These are phyloP conservation scores for Mantamonas sphyraenae DNA, from an alignment of 78 protist genomes.

Conservation along the genomic window DNA sequence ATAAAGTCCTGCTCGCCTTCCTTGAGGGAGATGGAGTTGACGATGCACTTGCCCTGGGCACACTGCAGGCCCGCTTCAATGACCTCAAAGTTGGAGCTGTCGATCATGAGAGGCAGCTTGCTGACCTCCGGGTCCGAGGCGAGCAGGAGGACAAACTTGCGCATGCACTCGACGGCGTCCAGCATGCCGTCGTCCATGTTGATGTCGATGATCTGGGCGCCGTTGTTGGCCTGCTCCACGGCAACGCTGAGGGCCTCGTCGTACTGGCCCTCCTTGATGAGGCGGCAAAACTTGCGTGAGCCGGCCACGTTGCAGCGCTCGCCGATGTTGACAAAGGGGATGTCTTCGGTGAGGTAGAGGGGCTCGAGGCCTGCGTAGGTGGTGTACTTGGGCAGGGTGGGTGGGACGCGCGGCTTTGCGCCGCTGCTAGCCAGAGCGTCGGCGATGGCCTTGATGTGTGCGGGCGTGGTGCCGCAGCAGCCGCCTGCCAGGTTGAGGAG, in stretches of 20 bases:
- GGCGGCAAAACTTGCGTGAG: constrained; percentile 76
- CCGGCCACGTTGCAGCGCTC: constrained; percentile 99
- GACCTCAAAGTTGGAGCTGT: constrained; percentile 90
- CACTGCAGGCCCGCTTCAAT: constrained; percentile 82
- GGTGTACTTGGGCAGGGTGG: background rate
- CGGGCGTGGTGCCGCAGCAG: constrained; percentile 96
- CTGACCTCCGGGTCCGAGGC: constrained; percentile 93
- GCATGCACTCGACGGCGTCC: constrained; percentile 83
- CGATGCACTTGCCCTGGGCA: constrained; percentile 94
- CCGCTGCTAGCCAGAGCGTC: constrained; percentile 7
- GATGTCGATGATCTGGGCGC: constrained; percentile 94
- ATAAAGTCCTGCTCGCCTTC: constrained; percentile 93
- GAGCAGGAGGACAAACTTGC: constrained; percentile 67
- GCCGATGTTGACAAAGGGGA: constrained; percentile 90
- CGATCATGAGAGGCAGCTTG: constrained; percentile 90
- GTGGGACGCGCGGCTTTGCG: background rate
- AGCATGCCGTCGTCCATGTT: constrained; percentile 97
- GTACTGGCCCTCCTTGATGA: constrained; percentile 70
- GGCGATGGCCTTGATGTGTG: constrained; percentile 82
- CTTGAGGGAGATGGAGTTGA: constrained; percentile 87
- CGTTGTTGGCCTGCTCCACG: constrained; percentile 80
- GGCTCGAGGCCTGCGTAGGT: constrained; percentile 73
- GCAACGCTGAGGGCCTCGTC: constrained; percentile 80
- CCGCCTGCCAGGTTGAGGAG: constrained; percentile 90
- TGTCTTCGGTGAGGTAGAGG: constrained; percentile 31